Base-by-base conservation (phyloP, 1,139 yeast genomes). In the Insectozyma bohioensis region DNA sequence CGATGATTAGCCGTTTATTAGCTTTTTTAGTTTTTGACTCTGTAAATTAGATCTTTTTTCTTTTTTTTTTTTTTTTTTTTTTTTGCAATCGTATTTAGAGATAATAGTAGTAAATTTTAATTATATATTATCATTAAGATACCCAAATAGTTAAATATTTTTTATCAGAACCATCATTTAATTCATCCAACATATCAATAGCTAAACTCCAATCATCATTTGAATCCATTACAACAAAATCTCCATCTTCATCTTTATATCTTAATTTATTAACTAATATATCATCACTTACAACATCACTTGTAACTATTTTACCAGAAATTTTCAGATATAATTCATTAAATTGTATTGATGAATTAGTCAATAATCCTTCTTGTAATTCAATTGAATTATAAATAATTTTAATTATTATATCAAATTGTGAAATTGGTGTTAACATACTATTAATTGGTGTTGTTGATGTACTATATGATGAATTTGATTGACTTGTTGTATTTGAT, bases 181-280 rank as follows among this genome's bases (percentile, higher is more conserved):
- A 54, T 36, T 74, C 78, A 17, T 67, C 71, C 24, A 74, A 54
- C 74, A 72, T 71, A 41, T 74, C 80, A 34, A 71, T 59, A 3
- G 80, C 80, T 41, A 76, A 64, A 17, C 51, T 49, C 82, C 81
- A 76, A 55, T 92, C 75, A 37, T 90, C 97, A 43, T 84, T 85
- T 26, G 90, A 78, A 49, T 81, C 87, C 63, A 92, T 78, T 33
- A 85, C 80, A 30, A 92, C 95, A 56, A 79, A 84, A 56, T 92
- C 98, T 12, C 95, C 97, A 55, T 92, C 98, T 58, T 92, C 98
- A 59, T 92, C 98, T 54, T 80, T 81, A 52, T 88, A 92, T 56
- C 83, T 83, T 42, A 92, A 69, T 49, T 81, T 75, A 41, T 56
- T 63, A 24, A 67, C 69, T 35, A 58, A 46, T 10, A 63, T 58